phyloP scores from a whole-genome alignment of 75 land plant species.

The Sequoia sempervirens region DNA sequence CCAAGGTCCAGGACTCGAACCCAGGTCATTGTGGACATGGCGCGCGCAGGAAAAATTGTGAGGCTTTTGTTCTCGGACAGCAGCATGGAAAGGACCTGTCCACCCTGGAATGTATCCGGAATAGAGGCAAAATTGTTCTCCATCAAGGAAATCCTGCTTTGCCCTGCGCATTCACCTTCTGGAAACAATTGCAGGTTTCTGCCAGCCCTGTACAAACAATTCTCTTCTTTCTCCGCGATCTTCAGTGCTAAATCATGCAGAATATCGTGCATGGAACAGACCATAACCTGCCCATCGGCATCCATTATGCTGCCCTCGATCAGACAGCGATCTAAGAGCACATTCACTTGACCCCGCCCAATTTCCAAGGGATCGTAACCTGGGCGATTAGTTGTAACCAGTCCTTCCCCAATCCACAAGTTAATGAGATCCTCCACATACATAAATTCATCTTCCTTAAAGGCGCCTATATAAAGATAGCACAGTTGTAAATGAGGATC shows the following conservation, averaged over 20 bases:
- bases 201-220: background rate
- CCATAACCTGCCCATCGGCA: background rate
- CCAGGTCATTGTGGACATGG: background rate
- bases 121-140: background rate
- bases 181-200: background rate
- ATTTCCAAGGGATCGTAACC: slow-evolving; percentile 2
- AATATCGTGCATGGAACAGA: slow-evolving; percentile 7
- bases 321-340: background rate
- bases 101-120: background rate
- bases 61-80: background rate
- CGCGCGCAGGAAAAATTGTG: background rate
- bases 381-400: background rate
- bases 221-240: background rate
- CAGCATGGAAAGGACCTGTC: background rate
- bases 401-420: slow-evolving; percentile 15
- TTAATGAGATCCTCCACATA: slow-evolving; percentile 9
- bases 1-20: background rate
- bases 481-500: slow-evolving; percentile 8
- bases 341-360: background rate
- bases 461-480: slow-evolving; percentile 18
- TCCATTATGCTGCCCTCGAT: background rate
- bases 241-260: slow-evolving; percentile 9
- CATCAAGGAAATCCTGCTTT: background rate
- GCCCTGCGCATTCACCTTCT: background rate
- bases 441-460: slow-evolving; percentile 13